Evolutionary conservation across 495 filamentous ascomycete species (phyloP).

Genomic region (Aspergillus egyptiacus): DNA sequence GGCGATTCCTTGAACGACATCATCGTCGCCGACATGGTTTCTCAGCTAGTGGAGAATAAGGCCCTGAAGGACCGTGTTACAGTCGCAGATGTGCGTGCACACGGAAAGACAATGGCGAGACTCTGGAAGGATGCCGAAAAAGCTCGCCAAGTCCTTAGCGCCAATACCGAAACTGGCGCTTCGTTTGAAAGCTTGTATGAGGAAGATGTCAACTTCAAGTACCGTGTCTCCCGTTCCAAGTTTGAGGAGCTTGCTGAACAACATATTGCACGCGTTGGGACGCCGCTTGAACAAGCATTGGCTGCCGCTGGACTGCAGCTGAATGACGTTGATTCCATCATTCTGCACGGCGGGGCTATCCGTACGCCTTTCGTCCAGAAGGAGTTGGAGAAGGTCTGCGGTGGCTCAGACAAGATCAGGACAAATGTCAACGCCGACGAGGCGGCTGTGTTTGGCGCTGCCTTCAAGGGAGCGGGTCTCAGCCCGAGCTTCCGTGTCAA

Average conservation of each 20-base stretch:
- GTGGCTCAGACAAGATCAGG: conserved; percentile 69
- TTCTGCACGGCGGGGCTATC: conserved; percentile 85
- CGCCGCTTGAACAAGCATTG: conserved; percentile 69
- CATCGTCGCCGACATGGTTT: conserved; percentile 81
- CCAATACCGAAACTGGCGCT: conserved; percentile 74
- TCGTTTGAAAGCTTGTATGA: conserved; percentile 80
- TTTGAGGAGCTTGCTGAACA: conserved; percentile 77
- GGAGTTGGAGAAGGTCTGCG: conserved; percentile 70
- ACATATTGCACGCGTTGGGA: conserved; percentile 60
- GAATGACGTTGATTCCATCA: conserved; percentile 77
- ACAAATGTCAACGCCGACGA: conserved; percentile 97
- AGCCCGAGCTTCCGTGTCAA: conserved; percentile 95
- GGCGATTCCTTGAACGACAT: conserved; percentile 85
- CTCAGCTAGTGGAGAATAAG: conserved; percentile 64
- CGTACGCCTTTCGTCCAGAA: conserved; percentile 94
- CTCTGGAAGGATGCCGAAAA: conserved; percentile 88
- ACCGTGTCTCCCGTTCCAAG: conserved; percentile 73
- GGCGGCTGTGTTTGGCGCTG: conserved; percentile 92
- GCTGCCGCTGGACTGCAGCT: conserved; percentile 64
- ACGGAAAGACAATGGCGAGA: conserved; percentile 81
- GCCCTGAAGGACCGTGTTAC: conserved; percentile 64
- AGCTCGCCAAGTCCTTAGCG: conserved; percentile 83
- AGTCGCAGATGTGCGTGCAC: conserved; percentile 53
- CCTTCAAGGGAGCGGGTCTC: conserved; percentile 85
- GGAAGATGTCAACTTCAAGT: conserved; percentile 87